Evolutionary conservation across 1,284 basidiomycete genomes (phyloP), one percentile per base, ranked within the genome.

Genomic region (Clitocybe nebularis): DNA sequence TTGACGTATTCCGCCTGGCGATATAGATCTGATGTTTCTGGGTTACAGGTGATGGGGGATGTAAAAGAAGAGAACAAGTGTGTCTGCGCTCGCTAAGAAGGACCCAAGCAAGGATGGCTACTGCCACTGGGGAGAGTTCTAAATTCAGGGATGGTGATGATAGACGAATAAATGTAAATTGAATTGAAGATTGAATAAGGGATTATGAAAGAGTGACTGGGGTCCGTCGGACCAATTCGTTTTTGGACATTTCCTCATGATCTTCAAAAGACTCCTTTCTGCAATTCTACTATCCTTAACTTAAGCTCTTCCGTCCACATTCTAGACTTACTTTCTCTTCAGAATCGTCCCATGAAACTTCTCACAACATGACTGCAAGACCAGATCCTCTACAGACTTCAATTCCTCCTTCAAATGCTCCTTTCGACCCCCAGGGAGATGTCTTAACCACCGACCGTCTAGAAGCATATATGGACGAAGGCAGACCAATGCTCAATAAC

Each of bases 21-120:
- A 33, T 10, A 21, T 34, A 42, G 32, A 39, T 43, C 36, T 39
- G 39, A 42, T 37, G 29, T 11, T 19, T 36, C 36, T 29, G 40
- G 20, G 46, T 33, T 53, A 20, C 58, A 84, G 80, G 81, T 81
- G 46, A 81, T 88, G 81, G 67, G 68, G 51, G 61, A 72, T 52
- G 79, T 87, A 51, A 75, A 77, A 56, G 81, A 81, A 48, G 80
- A 81, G 54, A 75, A 87, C 60, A 77, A 72, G 61, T 88, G 85
- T 61, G 62, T 58, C 50, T 88, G 84, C 57, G 50, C 67, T 41
- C 69, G 72, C 53, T 62, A 57, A 47, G 53, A 22, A 37, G 11
- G 22, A 35, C 25, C n/a, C n/a, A n/a, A n/a, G n/a, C n/a, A n/a
- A n/a, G n/a, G n/a, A n/a, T n/a, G n/a, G n/a, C n/a, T n/a, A n/a